Base-by-base conservation (phyloP, 2,329 filamentous ascomycete genomes). In the Pseudogymnoascus pannorum region DNA sequence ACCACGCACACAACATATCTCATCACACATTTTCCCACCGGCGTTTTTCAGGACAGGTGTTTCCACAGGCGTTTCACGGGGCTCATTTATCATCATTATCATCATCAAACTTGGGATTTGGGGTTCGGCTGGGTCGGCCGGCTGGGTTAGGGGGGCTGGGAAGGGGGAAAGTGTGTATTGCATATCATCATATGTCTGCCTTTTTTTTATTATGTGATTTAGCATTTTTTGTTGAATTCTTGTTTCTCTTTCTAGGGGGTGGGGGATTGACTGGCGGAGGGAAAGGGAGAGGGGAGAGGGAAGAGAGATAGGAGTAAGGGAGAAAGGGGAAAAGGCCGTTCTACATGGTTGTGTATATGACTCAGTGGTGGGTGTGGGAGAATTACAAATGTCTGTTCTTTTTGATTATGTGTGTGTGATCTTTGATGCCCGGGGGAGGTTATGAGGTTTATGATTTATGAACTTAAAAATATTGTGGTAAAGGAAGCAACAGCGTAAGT, bases 361-460 rank as follows among this genome's bases (percentile, higher is more conserved):
- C 26, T 48, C 5, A 24, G 16, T 5, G 18, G 22, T 20, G 6
- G 20, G 22, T n/a, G n/a, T n/a, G 40, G 14, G 22, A 14, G 42
- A 48, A 48, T n/a, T 48, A 48, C 26, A 26, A 48, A 48, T 48
- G 42, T 48, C 42, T 48, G 42, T 40, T 48, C n/a, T 26, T 48
- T 48, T 44, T 24, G 7, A 20, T n/a, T 40, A 40, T 20, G 16
- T 38, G 2, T 20, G 16, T 12, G 33, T n/a, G n/a, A n/a, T 4
- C 18, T 38, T 40, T 9, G 16, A 4, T n/a, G n/a, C n/a, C n/a
- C n/a, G 16, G 8, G 6, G 36, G n/a, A 8, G 16, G 38, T 2
- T 18, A 2, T 18, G 38, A 18, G 9, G 5, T 8, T 42, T 24
- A 44, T 44, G 40, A 44, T 2, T 24, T 44, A 44, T 44, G 40